Evolutionary conservation across 257 asterid species (phyloP), one percentile per base, ranked within the genome.

Genomic region (Leptodermis oblonga): DNA sequence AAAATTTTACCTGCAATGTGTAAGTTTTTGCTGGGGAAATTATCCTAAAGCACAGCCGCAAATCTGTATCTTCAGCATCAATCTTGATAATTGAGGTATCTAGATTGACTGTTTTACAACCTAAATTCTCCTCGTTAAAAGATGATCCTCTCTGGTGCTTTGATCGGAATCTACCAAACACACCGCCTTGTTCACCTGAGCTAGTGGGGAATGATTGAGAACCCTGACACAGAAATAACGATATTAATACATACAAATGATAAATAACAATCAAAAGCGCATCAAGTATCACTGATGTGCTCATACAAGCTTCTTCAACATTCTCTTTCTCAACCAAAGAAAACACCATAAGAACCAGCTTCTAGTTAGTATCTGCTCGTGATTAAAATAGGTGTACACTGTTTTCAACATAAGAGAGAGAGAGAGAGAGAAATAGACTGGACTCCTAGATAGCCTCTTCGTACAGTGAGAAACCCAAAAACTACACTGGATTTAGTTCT

Each of bases 21-120:
- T 83, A 90, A 55, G 92, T 85, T 81, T 90, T 87, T 33, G 76
- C 72, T 39, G 99, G 99, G 26, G 99, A 93, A 72, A 93, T 93
- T 74, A 93, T 82, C 81, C 99, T 81, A 88, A 93, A 93, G 85
- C 99, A 93, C 23, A 93, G 87, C 74, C 97, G 88, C 76, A 93
- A 76, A 81, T 93, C 97, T 68, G 91, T 71, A 79, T 93, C 99
- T 71, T 93, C 99, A 30, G 96, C 97, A 76, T 93, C 99, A 58
- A 86, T 79, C 84, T 93, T 93, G 58, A 93, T 89, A 62, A 92
- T 90, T 67, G 99, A 86, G 62, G 97, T 87, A 55, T 80, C 96
- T 81, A 93, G 85, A 85, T 90, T 97, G 78, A 93, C 90, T 43
- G 96, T 82, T 77, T 79, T 86, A 75, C 86, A 86, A 61, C 92